Evolutionary conservation across 192 early-diverging fungal species (phyloP).

Genomic region (Mortierella antarctica): DNA sequence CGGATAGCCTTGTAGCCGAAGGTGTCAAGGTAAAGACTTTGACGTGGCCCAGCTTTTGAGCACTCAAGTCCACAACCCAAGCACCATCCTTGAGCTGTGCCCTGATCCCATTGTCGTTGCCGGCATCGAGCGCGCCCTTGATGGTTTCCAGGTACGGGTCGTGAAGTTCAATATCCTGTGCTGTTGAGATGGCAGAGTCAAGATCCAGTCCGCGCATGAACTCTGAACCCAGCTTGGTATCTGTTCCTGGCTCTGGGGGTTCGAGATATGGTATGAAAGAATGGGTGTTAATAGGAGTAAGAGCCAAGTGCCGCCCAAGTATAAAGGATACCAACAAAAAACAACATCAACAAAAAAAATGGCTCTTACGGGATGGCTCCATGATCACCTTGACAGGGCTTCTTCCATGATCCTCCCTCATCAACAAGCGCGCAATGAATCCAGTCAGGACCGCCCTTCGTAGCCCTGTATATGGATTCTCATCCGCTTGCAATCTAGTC

Average conservation of each 20-base stretch:
- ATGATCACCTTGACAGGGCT: conserved; percentile 10
- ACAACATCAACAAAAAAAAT: not conserved
- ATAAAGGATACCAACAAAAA: not conserved
- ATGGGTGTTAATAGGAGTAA: not conserved
- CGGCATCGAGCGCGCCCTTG: not conserved
- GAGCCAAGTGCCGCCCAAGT: not conserved
- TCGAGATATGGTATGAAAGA: too few relatives aligned
- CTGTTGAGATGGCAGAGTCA: not conserved
- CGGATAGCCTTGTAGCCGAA: not conserved
- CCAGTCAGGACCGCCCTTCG: conserved; percentile 18
- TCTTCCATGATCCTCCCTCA: too few relatives aligned
- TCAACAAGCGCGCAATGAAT: conserved; percentile 19
- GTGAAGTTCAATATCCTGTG: not conserved
- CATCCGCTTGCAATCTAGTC: conserved; percentile 7
- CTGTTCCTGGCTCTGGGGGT: not conserved
- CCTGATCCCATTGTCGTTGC: not conserved
- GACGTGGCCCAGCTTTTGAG: conserved; percentile 13
- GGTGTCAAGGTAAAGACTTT: conserved; percentile 15
- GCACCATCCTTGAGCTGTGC: conserved; percentile 11
- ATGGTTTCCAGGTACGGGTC: conserved; percentile 7
- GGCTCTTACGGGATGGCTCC: not conserved
- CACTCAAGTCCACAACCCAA: conserved; percentile 22
- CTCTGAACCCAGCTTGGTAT: not conserved
- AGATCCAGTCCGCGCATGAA: conserved; percentile 25
- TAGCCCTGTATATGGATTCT: conserved; percentile 23